Evolutionary conservation across 2,329 filamentous ascomycete genomes (phyloP).

Genomic region (Scortechinia acanthostroma): DNA sequence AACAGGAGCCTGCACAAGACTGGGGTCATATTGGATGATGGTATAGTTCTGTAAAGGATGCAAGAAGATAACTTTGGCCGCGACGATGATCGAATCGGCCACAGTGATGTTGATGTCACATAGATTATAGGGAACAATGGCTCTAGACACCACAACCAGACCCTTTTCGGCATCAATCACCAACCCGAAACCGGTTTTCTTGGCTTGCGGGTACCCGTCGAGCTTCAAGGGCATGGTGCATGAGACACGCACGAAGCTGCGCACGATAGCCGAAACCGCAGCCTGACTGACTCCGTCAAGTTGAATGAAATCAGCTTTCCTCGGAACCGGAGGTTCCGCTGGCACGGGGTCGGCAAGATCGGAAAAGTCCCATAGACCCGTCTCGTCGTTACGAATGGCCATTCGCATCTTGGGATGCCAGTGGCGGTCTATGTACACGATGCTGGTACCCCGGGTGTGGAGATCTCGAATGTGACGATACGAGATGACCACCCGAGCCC

Average conservation of each 20-base stretch:
- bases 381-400: slow-evolving; percentile 80
- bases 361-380: slow-evolving; percentile 89
- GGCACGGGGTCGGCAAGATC: slow-evolving; percentile 78
- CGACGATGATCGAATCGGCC: slow-evolving; percentile 89
- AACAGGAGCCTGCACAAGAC: slow-evolving; percentile 86
- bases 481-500: slow-evolving; percentile 79
- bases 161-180: slow-evolving; percentile 97
- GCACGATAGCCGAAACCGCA: slow-evolving; percentile 85
- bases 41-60: slow-evolving; percentile 96
- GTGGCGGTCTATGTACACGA: slow-evolving; percentile 87
- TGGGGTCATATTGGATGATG: slow-evolving; percentile 88
- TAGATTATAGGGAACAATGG: slow-evolving; percentile 90
- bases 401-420: slow-evolving; percentile 94
- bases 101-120: slow-evolving; percentile 96
- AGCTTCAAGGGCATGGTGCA: slow-evolving; percentile 93
- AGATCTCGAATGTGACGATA: slow-evolving; percentile 94
- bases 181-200: slow-evolving; percentile 89
- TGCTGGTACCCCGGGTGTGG: slow-evolving; percentile 87
- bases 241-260: slow-evolving; percentile 87
- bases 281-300: slow-evolving; percentile 82
- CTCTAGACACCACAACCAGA: slow-evolving; percentile 85
- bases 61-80: slow-evolving; percentile 89
- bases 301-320: slow-evolving; percentile 84
- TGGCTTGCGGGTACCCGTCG: slow-evolving; percentile 91
- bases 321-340: slow-evolving; percentile 62